Conservation (phyloP, 139 green algal species). For the Chloropicon primus region DNA sequence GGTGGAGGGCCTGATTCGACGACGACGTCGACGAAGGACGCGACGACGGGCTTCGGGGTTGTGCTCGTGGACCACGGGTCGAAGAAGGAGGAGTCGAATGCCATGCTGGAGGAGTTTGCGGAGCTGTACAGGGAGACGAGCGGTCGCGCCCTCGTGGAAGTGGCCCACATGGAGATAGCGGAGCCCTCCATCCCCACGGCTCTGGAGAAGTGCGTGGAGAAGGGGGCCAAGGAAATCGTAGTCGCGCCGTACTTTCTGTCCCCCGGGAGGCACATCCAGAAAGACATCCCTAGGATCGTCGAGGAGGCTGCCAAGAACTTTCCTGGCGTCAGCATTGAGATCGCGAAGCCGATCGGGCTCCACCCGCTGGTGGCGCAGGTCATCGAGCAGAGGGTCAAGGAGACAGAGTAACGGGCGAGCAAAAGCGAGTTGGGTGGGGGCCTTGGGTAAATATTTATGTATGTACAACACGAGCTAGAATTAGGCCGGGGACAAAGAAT, state of each 20-base stretch:
- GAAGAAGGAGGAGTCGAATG: not conserved
- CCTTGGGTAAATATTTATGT: no score
- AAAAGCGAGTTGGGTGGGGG: no score
- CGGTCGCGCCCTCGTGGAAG: slow-evolving; percentile 41
- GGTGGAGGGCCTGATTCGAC: no score
- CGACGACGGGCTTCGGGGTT: no score
- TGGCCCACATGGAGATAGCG: slow-evolving; percentile 82
- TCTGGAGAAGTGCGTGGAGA: slow-evolving; percentile 29
- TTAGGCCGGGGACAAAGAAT: no score
- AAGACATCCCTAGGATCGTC: slow-evolving; percentile 72
- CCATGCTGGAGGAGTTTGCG: slow-evolving; percentile 40
- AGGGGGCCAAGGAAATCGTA: slow-evolving; percentile 41
- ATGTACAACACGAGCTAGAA: no score
- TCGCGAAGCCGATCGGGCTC: slow-evolving; percentile 66
- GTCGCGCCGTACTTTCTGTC: slow-evolving; percentile 81
- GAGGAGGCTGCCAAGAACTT: slow-evolving; percentile 32
- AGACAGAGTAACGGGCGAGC: not conserved
- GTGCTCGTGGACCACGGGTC: not conserved
- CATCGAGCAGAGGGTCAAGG: slow-evolving; percentile 9
- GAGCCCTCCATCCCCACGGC: slow-evolving; percentile 62
- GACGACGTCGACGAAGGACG: no score
- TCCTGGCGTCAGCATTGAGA: slow-evolving; percentile 32
- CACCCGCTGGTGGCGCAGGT: slow-evolving; percentile 22
- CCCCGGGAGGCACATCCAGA: slow-evolving; percentile 32
- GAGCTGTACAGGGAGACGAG: slow-evolving; percentile 46